Evolutionary conservation across 164 flowering plant species (phyloP).

Genomic region (Magnolia sinica): DNA sequence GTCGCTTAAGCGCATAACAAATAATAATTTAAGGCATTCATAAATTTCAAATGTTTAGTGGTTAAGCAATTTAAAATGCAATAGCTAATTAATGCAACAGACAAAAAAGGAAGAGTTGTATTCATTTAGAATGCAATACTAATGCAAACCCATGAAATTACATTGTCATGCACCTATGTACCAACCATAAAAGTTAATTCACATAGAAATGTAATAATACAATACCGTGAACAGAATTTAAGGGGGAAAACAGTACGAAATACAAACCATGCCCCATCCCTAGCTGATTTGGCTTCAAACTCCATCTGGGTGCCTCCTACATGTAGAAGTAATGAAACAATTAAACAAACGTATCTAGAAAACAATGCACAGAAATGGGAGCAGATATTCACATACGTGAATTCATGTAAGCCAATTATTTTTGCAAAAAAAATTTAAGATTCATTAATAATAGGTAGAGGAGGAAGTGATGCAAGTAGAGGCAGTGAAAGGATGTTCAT

Average conservation of each 20-base stretch:
- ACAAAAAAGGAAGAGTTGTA: background rate
- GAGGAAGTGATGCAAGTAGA: background rate
- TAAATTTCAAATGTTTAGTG: no score
- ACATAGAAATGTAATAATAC: background rate
- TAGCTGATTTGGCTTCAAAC: constrained; percentile 83
- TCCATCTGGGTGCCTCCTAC: constrained; percentile 50
- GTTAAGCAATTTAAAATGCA: background rate
- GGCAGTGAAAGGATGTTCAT: background rate
- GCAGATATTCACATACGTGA: background rate
- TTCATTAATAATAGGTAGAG: no score
- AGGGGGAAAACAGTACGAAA: background rate
- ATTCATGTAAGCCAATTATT: background rate
- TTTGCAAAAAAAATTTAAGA: background rate
- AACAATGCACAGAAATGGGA: background rate
- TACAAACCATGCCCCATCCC: constrained; percentile 91
- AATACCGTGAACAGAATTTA: background rate
- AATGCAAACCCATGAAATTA: background rate
- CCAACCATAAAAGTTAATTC: background rate
- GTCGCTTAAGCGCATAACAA: background rate
- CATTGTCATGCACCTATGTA: background rate
- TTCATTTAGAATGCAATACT: background rate
- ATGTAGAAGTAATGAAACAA: constrained; percentile 15
- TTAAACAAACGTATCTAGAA: background rate
- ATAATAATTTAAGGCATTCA: background rate
- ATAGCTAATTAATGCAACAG: background rate